phyloP scores from a whole-genome alignment of 768 basidiomycete genomes.

The Mycena belliarum region DNA sequence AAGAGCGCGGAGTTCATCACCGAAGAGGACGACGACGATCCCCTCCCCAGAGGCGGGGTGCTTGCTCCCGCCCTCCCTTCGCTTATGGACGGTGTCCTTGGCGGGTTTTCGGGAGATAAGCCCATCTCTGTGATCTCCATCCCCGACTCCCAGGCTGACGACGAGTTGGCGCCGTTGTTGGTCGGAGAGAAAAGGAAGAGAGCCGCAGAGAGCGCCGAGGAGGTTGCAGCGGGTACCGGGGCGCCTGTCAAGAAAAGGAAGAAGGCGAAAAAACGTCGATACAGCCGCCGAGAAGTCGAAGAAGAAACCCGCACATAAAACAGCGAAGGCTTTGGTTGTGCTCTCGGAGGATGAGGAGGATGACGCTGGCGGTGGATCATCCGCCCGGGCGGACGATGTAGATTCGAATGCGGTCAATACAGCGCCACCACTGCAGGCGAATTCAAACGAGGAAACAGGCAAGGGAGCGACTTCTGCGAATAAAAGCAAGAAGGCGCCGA shows the following conservation, averaged over 20 bases:
- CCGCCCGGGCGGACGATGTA: too few species aligned
- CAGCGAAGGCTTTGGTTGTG: too few species aligned
- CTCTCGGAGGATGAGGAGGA: too few species aligned
- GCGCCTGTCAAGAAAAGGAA: slow-evolving; percentile 14
- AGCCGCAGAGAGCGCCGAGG: slow-evolving; percentile 24
- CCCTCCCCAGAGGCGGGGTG: too few species aligned
- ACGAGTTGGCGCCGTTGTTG: slow-evolving; percentile 9
- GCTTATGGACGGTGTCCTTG: slow-evolving; percentile 9
- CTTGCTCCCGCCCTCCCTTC: slow-evolving; percentile 14
- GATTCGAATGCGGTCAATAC: too few species aligned
- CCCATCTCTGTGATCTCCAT: slow-evolving; percentile 26
- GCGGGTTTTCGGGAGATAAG: background rate
- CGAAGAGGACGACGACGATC: slow-evolving; percentile 28
- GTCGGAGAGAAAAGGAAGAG: slow-evolving; percentile 31
- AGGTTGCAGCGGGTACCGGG: slow-evolving; percentile 7
- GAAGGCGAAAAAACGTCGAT: too few species aligned
- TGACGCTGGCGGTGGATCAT: too few species aligned
- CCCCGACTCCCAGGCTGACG: slow-evolving; percentile 31
- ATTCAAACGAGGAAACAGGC: slow-evolving; percentile 5
- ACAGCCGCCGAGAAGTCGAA: too few species aligned
- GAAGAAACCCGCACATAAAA: too few species aligned
- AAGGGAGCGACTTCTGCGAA: slow-evolving; percentile 3
- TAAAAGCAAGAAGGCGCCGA: slow-evolving; percentile 25
- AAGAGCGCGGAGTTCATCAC: slow-evolving; percentile 47
- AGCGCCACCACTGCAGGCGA: too few species aligned